Evolutionary conservation across 805 yeast genomes (phyloP), one percentile per base, ranked within the genome.

Genomic region (Hanseniaspora lindneri): DNA sequence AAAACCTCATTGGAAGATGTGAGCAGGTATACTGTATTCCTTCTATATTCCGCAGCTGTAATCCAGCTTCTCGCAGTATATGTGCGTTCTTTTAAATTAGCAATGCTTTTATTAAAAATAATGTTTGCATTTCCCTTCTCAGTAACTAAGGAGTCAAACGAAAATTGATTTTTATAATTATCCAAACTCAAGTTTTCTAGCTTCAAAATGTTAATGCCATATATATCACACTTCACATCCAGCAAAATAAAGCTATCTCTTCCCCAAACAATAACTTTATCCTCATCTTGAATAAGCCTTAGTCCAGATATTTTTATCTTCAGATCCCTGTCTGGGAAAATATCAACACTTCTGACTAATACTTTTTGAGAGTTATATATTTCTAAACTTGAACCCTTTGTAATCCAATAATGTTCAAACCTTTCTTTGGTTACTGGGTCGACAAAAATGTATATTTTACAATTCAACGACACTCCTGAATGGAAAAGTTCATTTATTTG

Each of bases 1-100:
- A 43, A 67, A 51, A 44, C 70, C 55, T 40, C 76, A 64, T 89
- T 88, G 60, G 88, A 96, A 3, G 96, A 85, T 0, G 88, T 84
- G 47, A 87, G 69, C 16, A 86, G 58, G 54, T 67, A 76, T 2
- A 79, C 58, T 58, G 0, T 62, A 54, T 62, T 61, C 14, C 63
- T 59, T 28, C 70, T 62, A 55, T 83, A 80, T 47, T 70, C 77
- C 20, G 75, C 73, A 17, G 79, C 65, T 35, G 77, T 71, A 44
- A 92, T 77, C 96, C 97, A 88, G 62, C 89, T 96, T 6, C 9
- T 23, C n/a, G 25, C 25, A 13, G 21, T 33, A 10, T 33, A 17
- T 16, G 5, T 17, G 16, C 37, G 16, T 4, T 5, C 7, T 33
- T 33, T 14, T 33, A 33, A 19, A 14, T 33, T 17, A 4, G 7